These are phyloP conservation scores for Plantago major DNA, from an alignment of 257 asterid genomes.

Conservation along the genomic window DNA sequence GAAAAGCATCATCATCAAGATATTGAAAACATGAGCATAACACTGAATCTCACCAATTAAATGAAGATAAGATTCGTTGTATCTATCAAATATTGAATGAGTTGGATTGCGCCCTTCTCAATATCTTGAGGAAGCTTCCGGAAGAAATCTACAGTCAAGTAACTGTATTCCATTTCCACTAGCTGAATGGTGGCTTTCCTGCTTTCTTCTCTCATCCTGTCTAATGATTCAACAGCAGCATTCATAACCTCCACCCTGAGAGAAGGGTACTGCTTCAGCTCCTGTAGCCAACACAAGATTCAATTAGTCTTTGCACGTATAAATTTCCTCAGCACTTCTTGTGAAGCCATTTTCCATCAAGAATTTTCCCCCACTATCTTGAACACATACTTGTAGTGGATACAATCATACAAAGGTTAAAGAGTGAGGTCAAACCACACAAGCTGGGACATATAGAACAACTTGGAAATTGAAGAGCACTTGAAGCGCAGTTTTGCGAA, in stretches of 20 bases:
- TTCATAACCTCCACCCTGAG: conserved; percentile 78
- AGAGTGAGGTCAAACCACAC: neutral
- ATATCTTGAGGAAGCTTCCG: conserved; percentile 98
- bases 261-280: conserved; percentile 94
- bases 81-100: conserved; percentile 91
- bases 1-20: conserved; percentile 4
- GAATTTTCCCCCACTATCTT: too few relatives aligned
- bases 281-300: conserved; percentile 42
- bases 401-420: neutral
- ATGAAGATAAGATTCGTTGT: conserved; percentile 87
- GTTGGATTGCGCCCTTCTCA: conserved; percentile 99
- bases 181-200: conserved; percentile 87
- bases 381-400: neutral
- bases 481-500: neutral
- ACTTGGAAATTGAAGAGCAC: too few relatives aligned
- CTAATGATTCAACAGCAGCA: conserved; percentile 89
- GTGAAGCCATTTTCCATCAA: neutral
- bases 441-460: too few relatives aligned
- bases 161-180: conserved; percentile 92
- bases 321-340: neutral
- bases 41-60: conserved; percentile 58
- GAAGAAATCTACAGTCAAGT: conserved; percentile 92
- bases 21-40: neutral
- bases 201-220: conserved; percentile 96
- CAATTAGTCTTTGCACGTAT: conserved; percentile 9